phyloP scores from a whole-genome alignment of 768 basidiomycete genomes.

The Mycena sanguinolenta region DNA sequence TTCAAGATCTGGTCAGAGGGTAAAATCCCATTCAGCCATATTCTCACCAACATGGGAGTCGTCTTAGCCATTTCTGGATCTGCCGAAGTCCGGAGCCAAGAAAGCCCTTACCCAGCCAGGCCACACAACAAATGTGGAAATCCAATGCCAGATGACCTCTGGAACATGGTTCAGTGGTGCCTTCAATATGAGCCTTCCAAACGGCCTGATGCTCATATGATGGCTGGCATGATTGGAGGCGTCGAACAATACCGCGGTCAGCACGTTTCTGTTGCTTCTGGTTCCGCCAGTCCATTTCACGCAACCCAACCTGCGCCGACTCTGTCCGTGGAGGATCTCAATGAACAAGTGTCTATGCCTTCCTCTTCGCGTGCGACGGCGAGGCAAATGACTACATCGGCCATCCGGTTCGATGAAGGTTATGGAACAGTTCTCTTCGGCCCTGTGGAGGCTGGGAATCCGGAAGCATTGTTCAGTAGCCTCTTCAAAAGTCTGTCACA shows the following conservation, averaged over 20 bases:
- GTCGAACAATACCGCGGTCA: neutral
- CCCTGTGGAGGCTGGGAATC: too few relatives aligned
- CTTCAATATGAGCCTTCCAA: neutral
- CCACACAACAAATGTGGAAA: neutral
- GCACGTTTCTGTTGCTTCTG: conserved; percentile 3
- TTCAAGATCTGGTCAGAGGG: conserved; percentile 4
- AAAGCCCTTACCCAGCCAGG: neutral
- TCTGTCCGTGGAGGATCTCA: neutral
- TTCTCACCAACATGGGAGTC: neutral
- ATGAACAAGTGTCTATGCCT: neutral
- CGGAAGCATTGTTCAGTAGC: too few relatives aligned
- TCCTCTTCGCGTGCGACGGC: neutral
- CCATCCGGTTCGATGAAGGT: neutral
- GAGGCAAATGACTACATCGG: neutral
- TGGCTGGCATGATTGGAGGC: neutral
- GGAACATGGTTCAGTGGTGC: neutral
- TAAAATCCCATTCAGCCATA: conserved; percentile 1
- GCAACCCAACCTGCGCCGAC: neutral
- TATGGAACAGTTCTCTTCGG: too few relatives aligned
- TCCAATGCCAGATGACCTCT: neutral
- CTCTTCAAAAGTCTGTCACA: too few relatives aligned
- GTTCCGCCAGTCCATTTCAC: neutral
- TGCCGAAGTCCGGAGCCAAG: neutral
- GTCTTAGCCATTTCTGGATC: neutral
- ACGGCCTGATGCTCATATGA: neutral